Evolutionary conservation across 352 stramenopile species (phyloP), one percentile per base, ranked within the genome.

Genomic region (Phytopythium aichiense): DNA sequence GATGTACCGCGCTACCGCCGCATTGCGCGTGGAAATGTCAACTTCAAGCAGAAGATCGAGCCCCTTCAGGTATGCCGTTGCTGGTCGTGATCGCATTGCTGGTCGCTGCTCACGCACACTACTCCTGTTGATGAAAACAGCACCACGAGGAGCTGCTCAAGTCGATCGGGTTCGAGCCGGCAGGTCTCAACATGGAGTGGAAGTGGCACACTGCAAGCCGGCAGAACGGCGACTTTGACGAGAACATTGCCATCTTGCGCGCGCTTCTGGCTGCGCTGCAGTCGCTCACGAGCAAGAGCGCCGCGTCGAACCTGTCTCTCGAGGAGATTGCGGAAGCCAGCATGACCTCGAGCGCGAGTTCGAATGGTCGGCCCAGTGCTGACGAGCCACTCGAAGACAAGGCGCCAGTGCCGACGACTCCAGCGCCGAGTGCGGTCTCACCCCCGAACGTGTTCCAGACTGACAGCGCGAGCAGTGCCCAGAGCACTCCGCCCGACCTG

Each of bases 1-100:
- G 83, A 91, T 51, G 81, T 94, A 11, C 84, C 84, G 64, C 84
- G 84, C 12, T 94, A 94, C 63, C 84, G 84, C 22, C 82, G 83
- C 45, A 92, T 94, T 58, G 79, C 84, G 3, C 72, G 72, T 28
- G 84, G 81, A 13, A 94, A 94, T 50, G 77, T 77, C 5, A 94
- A 94, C 55, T 94, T 90, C 61, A 94, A 92, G 69, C 81, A 91
- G 53, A 93, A 94, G 61, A 87, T 94, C 49, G 81, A 91, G 60
- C 84, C 82, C 2, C 71, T 94, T 16, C 73, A 89, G 79, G 84
- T 92, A 74, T 3, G 4, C 23, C 49, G 11, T 20, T 50, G 42
- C 37, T 61, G 38, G 64, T n/a, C 2, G 4, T 64, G 28, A 53
- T 15, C 18, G 58, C 22, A 20, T 67, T 63, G 31, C 37, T 15